Conservation (phyloP, 768 basidiomycete species). For the Austroboletus eburneus region DNA sequence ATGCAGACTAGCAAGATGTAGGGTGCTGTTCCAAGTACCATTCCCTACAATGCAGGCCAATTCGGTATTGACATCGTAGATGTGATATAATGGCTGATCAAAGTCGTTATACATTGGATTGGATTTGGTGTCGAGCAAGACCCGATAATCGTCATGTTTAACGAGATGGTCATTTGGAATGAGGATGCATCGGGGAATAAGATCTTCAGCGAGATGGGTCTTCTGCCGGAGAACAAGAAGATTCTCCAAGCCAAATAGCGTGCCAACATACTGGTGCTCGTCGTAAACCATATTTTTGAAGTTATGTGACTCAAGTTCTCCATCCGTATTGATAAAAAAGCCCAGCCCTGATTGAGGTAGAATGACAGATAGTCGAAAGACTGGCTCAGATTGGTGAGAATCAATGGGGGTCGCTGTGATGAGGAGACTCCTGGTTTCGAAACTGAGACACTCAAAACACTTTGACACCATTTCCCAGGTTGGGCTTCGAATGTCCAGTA, state of each 20-base stretch:
- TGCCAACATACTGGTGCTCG: constrained; percentile 33
- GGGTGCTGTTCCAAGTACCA: constrained; percentile 15
- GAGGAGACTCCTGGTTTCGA: constrained; percentile 4
- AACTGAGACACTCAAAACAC: background rate
- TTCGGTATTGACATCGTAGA: background rate
- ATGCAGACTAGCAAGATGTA: constrained; percentile 40
- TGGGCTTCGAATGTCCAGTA: constrained; percentile 20
- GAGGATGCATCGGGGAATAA: background rate
- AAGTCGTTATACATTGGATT: background rate
- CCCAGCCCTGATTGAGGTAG: constrained; percentile 35
- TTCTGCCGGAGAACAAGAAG: constrained; percentile 27
- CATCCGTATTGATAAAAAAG: constrained; percentile 31
- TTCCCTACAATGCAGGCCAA: constrained; percentile 19
- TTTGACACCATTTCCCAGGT: constrained; percentile 17
- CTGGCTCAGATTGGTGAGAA: background rate
- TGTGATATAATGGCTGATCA: background rate
- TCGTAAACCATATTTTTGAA: constrained; percentile 38
- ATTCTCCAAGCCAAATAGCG: constrained; percentile 38
- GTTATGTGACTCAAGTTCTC: constrained; percentile 35
- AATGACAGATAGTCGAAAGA: constrained; percentile 11
- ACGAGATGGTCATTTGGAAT: background rate
- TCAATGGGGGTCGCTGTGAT: constrained; percentile 4
- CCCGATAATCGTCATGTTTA: background rate
- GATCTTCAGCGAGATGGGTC: background rate
- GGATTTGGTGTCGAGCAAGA: background rate